These are phyloP conservation scores for Acanthamoeba divionensis DNA, from an alignment of 208 protist species.

Conservation along the genomic window DNA sequence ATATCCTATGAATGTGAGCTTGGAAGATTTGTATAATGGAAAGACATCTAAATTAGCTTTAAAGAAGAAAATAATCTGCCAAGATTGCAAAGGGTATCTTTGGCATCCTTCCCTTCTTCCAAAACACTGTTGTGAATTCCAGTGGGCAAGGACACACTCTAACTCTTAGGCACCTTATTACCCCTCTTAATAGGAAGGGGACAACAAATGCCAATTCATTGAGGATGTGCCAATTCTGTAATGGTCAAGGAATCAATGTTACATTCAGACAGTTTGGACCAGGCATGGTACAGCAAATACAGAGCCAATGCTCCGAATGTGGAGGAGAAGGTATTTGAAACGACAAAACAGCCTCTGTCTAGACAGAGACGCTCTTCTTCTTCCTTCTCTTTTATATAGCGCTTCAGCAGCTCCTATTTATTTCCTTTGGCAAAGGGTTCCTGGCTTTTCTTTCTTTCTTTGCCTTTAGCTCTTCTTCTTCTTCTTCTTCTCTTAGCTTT, in stretches of 20 bases:
- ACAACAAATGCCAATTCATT: background rate
- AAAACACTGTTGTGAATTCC: background rate
- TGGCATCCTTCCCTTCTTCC: background rate
- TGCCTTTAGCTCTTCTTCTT: no score
- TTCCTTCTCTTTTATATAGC: no score
- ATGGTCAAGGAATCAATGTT: slow-evolving; percentile 90
- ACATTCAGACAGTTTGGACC: slow-evolving; percentile 91
- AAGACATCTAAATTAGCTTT: slow-evolving; percentile 94
- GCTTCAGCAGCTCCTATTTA: no score
- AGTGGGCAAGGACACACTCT: slow-evolving; percentile 49
- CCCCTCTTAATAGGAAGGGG: slow-evolving; percentile 10
- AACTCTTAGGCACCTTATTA: background rate
- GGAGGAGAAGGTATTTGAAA: slow-evolving; percentile 45
- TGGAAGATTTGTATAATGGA: slow-evolving; percentile 97
- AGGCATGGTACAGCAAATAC: slow-evolving; percentile 83
- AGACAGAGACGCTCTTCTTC: slow-evolving; percentile 91
- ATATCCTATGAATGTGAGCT: slow-evolving; percentile 88
- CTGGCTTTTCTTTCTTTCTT: no score
- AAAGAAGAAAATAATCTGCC: slow-evolving; percentile 79
- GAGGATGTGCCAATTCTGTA: slow-evolving; percentile 88
- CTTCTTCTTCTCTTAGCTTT: slow-evolving; percentile 90
- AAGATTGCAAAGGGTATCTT: slow-evolving; percentile 74
- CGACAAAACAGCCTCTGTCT: no score
- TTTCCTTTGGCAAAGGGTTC: no score
- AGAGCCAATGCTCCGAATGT: slow-evolving; percentile 53